Percentiles rank a stretch among this genome's conserved stretches.
These are phyloP conservation scores for Phialocephala sp. DNA, from an alignment of 2,329 filamentous ascomycete genomes.

Conservation along the genomic window DNA sequence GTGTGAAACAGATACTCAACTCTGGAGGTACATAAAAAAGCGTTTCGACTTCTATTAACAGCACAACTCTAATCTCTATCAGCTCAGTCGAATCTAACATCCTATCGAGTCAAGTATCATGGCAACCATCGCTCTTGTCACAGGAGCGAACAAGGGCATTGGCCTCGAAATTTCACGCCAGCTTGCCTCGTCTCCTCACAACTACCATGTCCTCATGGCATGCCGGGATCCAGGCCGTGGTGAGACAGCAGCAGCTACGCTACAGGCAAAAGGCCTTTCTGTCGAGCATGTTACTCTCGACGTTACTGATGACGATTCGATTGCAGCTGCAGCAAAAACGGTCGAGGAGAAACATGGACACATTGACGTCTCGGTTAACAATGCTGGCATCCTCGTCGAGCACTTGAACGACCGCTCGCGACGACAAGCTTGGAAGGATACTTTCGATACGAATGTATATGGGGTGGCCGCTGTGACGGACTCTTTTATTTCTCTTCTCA, in stretches of 20 bases:
- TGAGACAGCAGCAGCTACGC: slow-evolving; percentile 43
- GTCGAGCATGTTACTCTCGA: slow-evolving; percentile 50
- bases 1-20: background rate
- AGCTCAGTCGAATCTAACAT: too few species aligned
- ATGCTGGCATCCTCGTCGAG: slow-evolving; percentile 27
- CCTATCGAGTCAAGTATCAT: background rate
- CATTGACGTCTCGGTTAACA: slow-evolving; percentile 21
- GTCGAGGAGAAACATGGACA: slow-evolving; percentile 30
- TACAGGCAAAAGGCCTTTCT: slow-evolving; percentile 39
- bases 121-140: slow-evolving; percentile 55
- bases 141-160: slow-evolving; percentile 50
- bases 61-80: background rate
- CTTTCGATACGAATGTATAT: slow-evolving; percentile 39
- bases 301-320: slow-evolving; percentile 49
- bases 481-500: slow-evolving; percentile 41
- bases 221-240: slow-evolving; percentile 44
- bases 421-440: slow-evolving; percentile 20
- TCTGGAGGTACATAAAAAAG: too few species aligned
- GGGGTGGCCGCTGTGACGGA: slow-evolving; percentile 40
- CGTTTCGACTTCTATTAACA: too few species aligned
- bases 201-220: slow-evolving; percentile 47
- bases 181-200: slow-evolving; percentile 44
- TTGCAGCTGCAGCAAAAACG: slow-evolving; percentile 44
- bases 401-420: slow-evolving; percentile 23
- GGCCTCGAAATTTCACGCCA: slow-evolving; percentile 48